phyloP scores from a whole-genome alignment of 768 basidiomycete species.

The Mycena maculata region DNA sequence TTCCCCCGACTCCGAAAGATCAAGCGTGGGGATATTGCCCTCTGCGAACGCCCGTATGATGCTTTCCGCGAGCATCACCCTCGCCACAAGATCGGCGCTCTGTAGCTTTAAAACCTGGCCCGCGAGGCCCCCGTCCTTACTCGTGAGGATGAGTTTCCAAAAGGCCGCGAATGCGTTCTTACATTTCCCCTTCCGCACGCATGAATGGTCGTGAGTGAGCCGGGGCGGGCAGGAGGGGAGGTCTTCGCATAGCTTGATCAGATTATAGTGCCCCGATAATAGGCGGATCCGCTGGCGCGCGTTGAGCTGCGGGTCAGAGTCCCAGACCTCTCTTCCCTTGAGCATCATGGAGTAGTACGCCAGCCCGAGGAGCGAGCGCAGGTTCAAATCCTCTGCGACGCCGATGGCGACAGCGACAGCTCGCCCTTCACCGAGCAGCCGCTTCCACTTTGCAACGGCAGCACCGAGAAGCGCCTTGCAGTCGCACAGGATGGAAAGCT shows the following conservation, averaged over 20 bases:
- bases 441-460: constrained; percentile 58
- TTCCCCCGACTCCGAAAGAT: constrained; percentile 47
- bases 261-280: constrained; percentile 63
- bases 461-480: constrained; percentile 56
- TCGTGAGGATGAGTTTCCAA: constrained; percentile 58
- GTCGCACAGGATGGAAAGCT: constrained; percentile 64
- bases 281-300: constrained; percentile 63
- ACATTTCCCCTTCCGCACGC: constrained; percentile 55
- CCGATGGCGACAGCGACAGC: constrained; percentile 58
- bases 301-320: constrained; percentile 56
- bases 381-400: constrained; percentile 60
- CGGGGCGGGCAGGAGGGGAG: constrained; percentile 56
- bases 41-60: constrained; percentile 59
- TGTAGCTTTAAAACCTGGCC: constrained; percentile 53
- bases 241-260: constrained; percentile 57
- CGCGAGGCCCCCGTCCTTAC: constrained; percentile 41
- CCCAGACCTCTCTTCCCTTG: constrained; percentile 62
- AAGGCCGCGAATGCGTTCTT: constrained; percentile 56
- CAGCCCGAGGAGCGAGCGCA: constrained; percentile 58
- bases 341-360: constrained; percentile 66
- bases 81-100: constrained; percentile 57
- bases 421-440: constrained; percentile 56
- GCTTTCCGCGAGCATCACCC: constrained; percentile 60
- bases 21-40: constrained; percentile 53
- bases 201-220: constrained; percentile 55